phyloP scores from a whole-genome alignment of 768 basidiomycete genomes.

The Trametes villosa region DNA sequence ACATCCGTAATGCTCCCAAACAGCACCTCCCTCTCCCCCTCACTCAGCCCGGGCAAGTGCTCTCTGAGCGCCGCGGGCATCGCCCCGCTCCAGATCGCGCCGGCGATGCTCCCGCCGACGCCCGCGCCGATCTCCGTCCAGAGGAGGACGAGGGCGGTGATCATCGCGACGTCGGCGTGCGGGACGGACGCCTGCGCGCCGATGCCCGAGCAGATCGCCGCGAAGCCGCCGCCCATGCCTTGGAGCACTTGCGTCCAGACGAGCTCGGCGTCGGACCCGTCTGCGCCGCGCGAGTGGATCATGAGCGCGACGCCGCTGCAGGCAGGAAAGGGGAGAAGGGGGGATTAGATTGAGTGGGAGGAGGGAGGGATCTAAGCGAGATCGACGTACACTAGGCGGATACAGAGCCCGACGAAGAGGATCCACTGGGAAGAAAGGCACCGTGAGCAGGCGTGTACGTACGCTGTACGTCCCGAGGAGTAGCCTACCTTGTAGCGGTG shows the following conservation, averaged over 20 bases:
- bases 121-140: constrained; percentile 49
- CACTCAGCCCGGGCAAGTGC: constrained; percentile 25
- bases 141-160: constrained; percentile 48
- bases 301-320: constrained; percentile 35
- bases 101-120: constrained; percentile 44
- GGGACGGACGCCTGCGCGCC: constrained; percentile 51
- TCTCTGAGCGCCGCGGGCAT: constrained; percentile 32
- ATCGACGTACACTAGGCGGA: constrained; percentile 29
- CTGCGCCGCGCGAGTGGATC: constrained; percentile 30
- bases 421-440: constrained; percentile 30
- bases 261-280: constrained; percentile 38
- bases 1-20: constrained; percentile 25
- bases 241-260: constrained; percentile 54
- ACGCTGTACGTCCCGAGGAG: neutral
- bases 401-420: constrained; percentile 43
- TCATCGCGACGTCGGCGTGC: constrained; percentile 51
- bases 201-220: constrained; percentile 45
- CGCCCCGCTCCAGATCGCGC: constrained; percentile 28
- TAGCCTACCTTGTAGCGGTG: constrained; percentile 46
- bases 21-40: constrained; percentile 17
- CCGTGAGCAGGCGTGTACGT: neutral
- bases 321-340: neutral
- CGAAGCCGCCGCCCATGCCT: constrained; percentile 56
- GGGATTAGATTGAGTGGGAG: neutral
- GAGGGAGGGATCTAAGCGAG: neutral